phyloP scores from a whole-genome alignment of 768 basidiomycete species.

The Mycena capillaripes region DNA sequence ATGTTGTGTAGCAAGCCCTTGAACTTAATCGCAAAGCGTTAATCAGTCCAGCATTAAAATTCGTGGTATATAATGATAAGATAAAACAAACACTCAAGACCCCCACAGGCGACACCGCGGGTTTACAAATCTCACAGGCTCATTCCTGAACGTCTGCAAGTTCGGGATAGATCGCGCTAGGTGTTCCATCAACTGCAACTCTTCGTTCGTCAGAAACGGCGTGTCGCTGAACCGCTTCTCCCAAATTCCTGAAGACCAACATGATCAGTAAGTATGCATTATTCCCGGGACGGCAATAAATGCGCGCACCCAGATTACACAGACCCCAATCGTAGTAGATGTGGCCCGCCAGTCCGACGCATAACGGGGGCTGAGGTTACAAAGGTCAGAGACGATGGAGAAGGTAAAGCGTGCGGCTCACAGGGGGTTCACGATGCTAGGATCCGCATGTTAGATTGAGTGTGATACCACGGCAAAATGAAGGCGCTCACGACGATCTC shows the following conservation, averaged over 20 bases:
- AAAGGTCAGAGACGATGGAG: background rate
- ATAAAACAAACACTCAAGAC: background rate
- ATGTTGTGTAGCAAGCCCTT: too few relatives aligned
- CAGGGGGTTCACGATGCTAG: background rate
- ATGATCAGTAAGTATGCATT: background rate
- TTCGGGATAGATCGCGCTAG: slow-evolving; percentile 20
- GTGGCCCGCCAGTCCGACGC: background rate
- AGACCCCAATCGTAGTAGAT: slow-evolving; percentile 26
- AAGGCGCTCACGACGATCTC: slow-evolving; percentile 10
- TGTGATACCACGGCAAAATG: too few relatives aligned
- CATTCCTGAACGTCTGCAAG: slow-evolving; percentile 16
- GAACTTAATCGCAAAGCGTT: too few relatives aligned
- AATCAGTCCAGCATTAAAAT: too few relatives aligned
- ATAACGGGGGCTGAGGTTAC: background rate
- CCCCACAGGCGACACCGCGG: background rate
- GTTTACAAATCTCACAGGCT: background rate
- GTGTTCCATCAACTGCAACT: slow-evolving; percentile 25
- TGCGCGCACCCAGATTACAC: slow-evolving; percentile 11
- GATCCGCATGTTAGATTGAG: background rate
- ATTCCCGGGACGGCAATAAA: too few relatives aligned
- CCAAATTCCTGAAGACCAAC: slow-evolving; percentile 23
- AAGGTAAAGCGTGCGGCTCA: background rate
- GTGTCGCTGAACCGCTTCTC: slow-evolving; percentile 28
- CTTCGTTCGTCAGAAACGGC: background rate
- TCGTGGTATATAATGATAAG: too few relatives aligned